Evolutionary conservation across 305 asterid genomes (phyloP).

Genomic region (Fraxinus sp.): DNA sequence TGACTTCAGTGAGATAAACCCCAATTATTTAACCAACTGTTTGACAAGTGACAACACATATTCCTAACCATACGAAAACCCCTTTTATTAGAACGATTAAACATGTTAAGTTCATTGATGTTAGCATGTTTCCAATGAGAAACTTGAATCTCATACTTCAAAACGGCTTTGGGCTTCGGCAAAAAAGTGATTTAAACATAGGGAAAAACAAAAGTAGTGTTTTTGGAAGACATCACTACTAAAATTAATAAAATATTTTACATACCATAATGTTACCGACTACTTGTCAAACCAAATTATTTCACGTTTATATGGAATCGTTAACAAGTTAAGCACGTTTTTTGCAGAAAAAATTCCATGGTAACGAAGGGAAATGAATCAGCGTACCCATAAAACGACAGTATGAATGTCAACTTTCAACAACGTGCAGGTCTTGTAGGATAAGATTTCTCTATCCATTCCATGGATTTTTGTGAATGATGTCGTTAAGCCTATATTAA

Average conservation of each 20-base stretch:
- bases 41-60: too few species aligned
- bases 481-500: background rate
- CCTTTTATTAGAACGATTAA: too few species aligned
- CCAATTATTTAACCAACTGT: too few species aligned
- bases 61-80: too few species aligned
- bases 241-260: slow-evolving; percentile 25
- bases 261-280: slow-evolving; percentile 29
- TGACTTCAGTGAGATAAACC: too few species aligned
- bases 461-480: slow-evolving; percentile 5
- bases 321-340: slow-evolving; percentile 42
- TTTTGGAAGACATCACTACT: slow-evolving; percentile 34
- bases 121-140: background rate
- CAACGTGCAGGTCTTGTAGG: slow-evolving; percentile 25
- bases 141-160: background rate
- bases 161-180: slow-evolving; percentile 26
- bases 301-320: slow-evolving; percentile 35
- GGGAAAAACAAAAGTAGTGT: slow-evolving; percentile 32
- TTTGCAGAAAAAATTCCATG: slow-evolving; percentile 30
- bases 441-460: slow-evolving; percentile 30
- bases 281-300: slow-evolving; percentile 29
- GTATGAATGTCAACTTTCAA: slow-evolving; percentile 27
- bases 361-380: slow-evolving; percentile 27
- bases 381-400: slow-evolving; percentile 20
- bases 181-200: slow-evolving; percentile 4
- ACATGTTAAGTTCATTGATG: too few species aligned